These are phyloP conservation scores for Cnidoscolus chayamansa DNA, from an alignment of 441 rosid genomes.

Conservation along the genomic window DNA sequence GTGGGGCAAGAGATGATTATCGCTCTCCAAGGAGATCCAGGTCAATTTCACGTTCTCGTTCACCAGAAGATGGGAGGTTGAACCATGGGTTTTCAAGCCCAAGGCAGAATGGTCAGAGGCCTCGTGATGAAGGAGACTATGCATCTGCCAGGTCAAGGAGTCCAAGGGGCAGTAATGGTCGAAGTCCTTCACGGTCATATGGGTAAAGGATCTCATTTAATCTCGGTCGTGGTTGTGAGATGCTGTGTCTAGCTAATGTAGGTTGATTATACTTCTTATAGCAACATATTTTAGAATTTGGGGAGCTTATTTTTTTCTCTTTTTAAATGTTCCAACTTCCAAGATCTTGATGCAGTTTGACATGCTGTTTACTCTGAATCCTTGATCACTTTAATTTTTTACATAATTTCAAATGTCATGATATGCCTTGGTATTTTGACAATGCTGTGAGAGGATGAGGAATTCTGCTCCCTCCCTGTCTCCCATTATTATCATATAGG, in stretches of 20 bases:
- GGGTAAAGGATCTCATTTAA: slow-evolving; percentile 35
- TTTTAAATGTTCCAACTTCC: not conserved
- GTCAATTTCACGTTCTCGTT: slow-evolving; percentile 55
- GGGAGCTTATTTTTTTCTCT: not conserved
- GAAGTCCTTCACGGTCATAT: slow-evolving; percentile 38
- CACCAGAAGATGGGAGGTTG: slow-evolving; percentile 46
- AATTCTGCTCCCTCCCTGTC: not conserved
- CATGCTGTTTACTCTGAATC: not conserved
- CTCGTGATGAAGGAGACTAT: slow-evolving; percentile 37
- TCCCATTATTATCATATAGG: not conserved
- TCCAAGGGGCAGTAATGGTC: slow-evolving; percentile 32
- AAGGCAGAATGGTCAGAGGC: slow-evolving; percentile 43
- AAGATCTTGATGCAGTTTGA: not conserved
- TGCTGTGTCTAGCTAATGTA: not conserved
- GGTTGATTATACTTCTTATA: not conserved
- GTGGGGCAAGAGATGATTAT: slow-evolving; percentile 39
- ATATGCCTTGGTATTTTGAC: not conserved
- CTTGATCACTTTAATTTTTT: not conserved
- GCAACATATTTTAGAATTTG: not conserved
- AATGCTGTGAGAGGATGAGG: not conserved
- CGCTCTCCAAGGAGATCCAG: slow-evolving; percentile 49
- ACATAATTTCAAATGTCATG: not conserved
- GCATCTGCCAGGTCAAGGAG: slow-evolving; percentile 45
- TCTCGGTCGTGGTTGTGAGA: not conserved
- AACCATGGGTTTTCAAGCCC: slow-evolving; percentile 48